Base-by-base conservation (phyloP, 2,329 filamentous ascomycete species). In the Xylariaceae sp. region DNA sequence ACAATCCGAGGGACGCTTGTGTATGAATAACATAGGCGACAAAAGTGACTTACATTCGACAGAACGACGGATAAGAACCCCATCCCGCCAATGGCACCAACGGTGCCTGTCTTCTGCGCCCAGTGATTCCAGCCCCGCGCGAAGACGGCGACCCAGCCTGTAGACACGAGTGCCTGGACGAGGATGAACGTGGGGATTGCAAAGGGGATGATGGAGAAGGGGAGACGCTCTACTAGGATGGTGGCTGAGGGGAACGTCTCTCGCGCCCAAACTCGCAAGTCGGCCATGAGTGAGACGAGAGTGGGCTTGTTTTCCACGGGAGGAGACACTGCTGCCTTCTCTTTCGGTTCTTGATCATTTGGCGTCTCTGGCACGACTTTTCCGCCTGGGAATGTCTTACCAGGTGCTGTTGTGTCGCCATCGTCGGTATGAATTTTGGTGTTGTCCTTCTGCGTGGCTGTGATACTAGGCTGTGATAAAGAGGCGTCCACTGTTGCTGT, bases 41-140 rank as follows among this genome's bases (percentile, higher is more conserved):
- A n/a, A n/a, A n/a, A n/a, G n/a, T n/a, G n/a, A n/a, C 29, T 31
- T 14, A 31, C 29, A 18, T 31, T 31, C 12, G 14, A 18, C 29
- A 31, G 17, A 19, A 31, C 13, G 8, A 31, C 29, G 8, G 29
- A 31, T 8, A 19, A 14, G 8, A 31, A 22, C 17, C 29, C 29
- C 17, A 22, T 22, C 8, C 29, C 29, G 8, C 5, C 29, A 19
- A 31, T 14, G 12, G 29, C 29, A 12, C 29, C 29, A 6, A 31
- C 29, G n/a, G 19, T 31, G 7, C 29, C 29, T 12, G 29, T 31
- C 29, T 22, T 31, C 8, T 5, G 5, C 8, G 19, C 29, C 29
- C 29, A 31, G 16, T 8, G 12, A 17, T 19, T 14, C 29, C 29
- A 31, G 12, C 29, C 11, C 10, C 29, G n/a, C 8, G 29, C 29